These are phyloP conservation scores for Sodiomyces alkalinus DNA, from an alignment of 2,329 filamentous ascomycete genomes.

Conservation along the genomic window DNA sequence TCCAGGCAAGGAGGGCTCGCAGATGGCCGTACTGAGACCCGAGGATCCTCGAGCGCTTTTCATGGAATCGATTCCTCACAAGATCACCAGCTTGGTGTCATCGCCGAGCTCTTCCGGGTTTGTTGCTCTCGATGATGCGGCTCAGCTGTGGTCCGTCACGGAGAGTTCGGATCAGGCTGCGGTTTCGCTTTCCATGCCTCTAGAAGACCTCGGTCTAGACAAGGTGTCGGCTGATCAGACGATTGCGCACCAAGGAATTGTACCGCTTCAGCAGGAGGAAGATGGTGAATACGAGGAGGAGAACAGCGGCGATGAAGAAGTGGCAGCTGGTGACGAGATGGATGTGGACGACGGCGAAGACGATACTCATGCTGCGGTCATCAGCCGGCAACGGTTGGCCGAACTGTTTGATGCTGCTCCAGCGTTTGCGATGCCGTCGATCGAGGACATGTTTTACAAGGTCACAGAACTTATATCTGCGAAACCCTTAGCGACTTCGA, in stretches of 20 bases:
- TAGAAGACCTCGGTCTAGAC: conserved; percentile 37
- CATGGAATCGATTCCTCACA: conserved; percentile 36
- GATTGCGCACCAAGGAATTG: conserved; percentile 11
- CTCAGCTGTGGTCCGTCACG: conserved; percentile 50
- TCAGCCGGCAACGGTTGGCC: conserved; percentile 52
- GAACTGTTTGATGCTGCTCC: conserved; percentile 56
- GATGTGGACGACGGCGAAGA: conserved; percentile 32
- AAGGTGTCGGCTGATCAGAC: conserved; percentile 14
- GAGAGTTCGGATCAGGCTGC: conserved; percentile 42
- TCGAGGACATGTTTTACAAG: conserved; percentile 63
- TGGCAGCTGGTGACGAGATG: conserved; percentile 23
- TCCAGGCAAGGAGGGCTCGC: conserved; percentile 28
- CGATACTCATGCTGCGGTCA: conserved; percentile 40
- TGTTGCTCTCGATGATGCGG: conserved; percentile 58
- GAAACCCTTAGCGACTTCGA: conserved; percentile 26
- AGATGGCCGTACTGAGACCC: conserved; percentile 53
- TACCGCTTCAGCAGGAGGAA: conserved; percentile 10
- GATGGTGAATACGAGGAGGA: conserved; percentile 23
- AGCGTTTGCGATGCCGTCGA: conserved; percentile 52
- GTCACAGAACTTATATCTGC: conserved; percentile 50
- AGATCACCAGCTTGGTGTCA: conserved; percentile 53
- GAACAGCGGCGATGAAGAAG: conserved; percentile 27
- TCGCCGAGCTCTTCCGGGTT: conserved; percentile 54
- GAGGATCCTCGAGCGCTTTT: conserved; percentile 43
- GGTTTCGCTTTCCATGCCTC: conserved; percentile 36